Conservation (phyloP, 2,329 filamentous ascomycete species). For the Hawksworthiomyces lignivorus region DNA sequence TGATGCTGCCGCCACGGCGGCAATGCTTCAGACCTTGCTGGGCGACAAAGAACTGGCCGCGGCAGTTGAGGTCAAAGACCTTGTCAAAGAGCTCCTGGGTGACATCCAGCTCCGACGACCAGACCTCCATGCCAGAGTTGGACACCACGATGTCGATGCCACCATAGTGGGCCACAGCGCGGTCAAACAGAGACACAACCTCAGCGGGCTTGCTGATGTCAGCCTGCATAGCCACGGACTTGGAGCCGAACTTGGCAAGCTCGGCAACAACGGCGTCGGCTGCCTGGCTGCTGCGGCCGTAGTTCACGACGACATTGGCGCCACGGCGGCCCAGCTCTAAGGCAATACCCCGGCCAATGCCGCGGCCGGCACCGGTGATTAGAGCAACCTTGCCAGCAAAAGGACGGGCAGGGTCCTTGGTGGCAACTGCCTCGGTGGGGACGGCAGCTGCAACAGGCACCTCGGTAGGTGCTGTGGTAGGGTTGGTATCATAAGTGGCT, state of each 20-base stretch:
- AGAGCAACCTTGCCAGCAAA: conserved; percentile 48
- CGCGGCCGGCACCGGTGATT: conserved; percentile 57
- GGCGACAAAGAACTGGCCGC: conserved; percentile 70
- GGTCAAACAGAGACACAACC: conserved; percentile 56
- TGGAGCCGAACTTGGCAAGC: conserved; percentile 48
- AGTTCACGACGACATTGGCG: conserved; percentile 60
- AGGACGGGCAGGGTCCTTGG: conserved; percentile 11
- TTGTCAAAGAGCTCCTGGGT: conserved; percentile 63
- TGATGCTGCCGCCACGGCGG: conserved; percentile 60
- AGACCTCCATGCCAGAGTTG: conserved; percentile 64
- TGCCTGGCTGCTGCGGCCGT: conserved; percentile 45
- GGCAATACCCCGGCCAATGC: conserved; percentile 59
- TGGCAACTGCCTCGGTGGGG: neutral
- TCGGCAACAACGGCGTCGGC: conserved; percentile 51
- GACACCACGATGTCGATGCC: conserved; percentile 65
- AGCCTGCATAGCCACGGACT: conserved; percentile 53
- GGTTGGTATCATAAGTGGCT: neutral
- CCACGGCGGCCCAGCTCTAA: conserved; percentile 60
- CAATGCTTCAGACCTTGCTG: conserved; percentile 67
- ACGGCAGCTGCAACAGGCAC: neutral
- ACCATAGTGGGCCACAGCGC: conserved; percentile 58
- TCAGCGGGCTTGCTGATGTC: conserved; percentile 54
- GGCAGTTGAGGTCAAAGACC: conserved; percentile 63
- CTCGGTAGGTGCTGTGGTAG: neutral
- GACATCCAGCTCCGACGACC: conserved; percentile 63